Conservation (phyloP, 306 rosid genomes). For the Luffa aegyptiaca region DNA sequence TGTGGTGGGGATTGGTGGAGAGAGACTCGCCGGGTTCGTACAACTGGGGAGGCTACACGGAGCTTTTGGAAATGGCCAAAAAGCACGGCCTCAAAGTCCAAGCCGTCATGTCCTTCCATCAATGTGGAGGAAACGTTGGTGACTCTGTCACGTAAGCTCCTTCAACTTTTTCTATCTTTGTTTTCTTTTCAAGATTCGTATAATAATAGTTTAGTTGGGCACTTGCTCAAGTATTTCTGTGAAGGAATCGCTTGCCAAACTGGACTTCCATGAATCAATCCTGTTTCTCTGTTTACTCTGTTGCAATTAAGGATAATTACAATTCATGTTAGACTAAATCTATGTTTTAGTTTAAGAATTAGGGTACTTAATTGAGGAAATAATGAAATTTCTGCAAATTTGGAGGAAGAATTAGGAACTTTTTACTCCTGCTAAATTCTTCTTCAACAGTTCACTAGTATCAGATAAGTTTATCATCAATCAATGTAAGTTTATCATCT, state of each 20-base stretch:
- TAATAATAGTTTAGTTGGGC: not conserved
- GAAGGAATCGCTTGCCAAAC: not conserved
- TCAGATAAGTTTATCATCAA: not conserved
- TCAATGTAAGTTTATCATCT: not conserved
- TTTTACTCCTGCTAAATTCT: not conserved
- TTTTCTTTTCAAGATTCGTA: not conserved
- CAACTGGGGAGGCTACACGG: slow-evolving; percentile 85
- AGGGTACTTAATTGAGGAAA: not conserved
- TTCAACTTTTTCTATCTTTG: not conserved
- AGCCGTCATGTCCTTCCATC: slow-evolving; percentile 96
- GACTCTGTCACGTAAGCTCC: slow-evolving; percentile 73
- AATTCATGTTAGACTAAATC: not conserved
- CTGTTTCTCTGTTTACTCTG: not conserved
- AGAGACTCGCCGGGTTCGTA: slow-evolving; percentile 55
- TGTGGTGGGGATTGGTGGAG: slow-evolving; percentile 99
- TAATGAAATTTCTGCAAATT: not conserved
- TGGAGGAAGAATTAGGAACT: not conserved
- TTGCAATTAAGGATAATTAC: not conserved
- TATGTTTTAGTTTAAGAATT: not conserved
- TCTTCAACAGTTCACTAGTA: not conserved
- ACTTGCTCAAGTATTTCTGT: not conserved
- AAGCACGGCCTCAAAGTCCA: slow-evolving; percentile 85
- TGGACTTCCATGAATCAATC: not conserved
- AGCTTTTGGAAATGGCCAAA: slow-evolving; percentile 84
- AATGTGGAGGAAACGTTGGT: slow-evolving; percentile 98